Evolutionary conservation across 2,329 filamentous ascomycete genomes (phyloP), one percentile per base, ranked within the genome.

Genomic region (Fusarium penzigii): DNA sequence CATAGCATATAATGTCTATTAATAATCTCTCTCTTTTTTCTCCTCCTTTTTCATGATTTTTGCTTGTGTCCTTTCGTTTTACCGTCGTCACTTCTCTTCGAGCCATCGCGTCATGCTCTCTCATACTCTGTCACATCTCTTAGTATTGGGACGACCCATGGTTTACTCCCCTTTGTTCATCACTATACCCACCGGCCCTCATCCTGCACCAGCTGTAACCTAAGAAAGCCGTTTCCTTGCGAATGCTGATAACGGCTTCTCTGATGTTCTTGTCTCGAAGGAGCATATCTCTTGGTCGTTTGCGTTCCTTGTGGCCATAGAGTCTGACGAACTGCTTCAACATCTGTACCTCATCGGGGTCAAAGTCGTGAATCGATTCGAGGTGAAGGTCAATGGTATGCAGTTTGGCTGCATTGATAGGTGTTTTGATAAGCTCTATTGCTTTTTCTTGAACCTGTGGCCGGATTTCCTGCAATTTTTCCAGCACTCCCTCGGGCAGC

Each of bases 191-290:
- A 10, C 64, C 63, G 1, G 70, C 70, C 38, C 69, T 65, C 66
- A 71, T 71, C 53, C 85, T 77, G 12, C 85, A 82, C 78, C 94
- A 97, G 2, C 89, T 90, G 68, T 99, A 99, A 1, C 93, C 93
- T 55, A 95, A 72, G 70, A 97, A 97, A 0, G 91, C 92, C 25
- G 83, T 88, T 68, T 81, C 82, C 72, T 93, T 96, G 53, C 94
- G 83, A 58, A 94, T 80, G 60, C 90, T 85, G 70, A 97, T 75
- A n/a, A 88, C 91, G 14, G 79, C 76, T 39, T 78, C 79, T 39
- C 84, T 87, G 7, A 87, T 81, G 9, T 76, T 72, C 25, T 79
- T 80, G 69, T 97, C 93, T 41, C 93, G 80, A 29, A 97, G 75
- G 51, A 97, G 73, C 64, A 88, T 88, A 70, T 99, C 94, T n/a